phyloP scores from a whole-genome alignment of 2,329 filamentous ascomycete species.

The Trichoderma arundinaceum region DNA sequence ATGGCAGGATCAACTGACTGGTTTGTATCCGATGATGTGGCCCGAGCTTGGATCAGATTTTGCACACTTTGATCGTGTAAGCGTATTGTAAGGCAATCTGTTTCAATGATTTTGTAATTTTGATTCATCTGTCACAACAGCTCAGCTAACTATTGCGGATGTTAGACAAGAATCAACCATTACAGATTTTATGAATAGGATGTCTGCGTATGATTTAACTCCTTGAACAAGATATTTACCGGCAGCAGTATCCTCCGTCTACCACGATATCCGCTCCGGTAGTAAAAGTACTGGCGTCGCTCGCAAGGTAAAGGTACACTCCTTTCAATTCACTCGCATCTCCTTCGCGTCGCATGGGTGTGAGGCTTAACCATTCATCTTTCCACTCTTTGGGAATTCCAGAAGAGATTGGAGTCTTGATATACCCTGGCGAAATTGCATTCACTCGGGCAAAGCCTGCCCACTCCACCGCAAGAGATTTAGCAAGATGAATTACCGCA shows the following conservation, averaged over 20 bases:
- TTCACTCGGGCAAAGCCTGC: constrained; percentile 51
- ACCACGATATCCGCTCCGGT: constrained; percentile 22
- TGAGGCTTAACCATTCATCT: constrained; percentile 44
- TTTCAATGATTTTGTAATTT: too few relatives aligned
- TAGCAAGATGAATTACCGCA: constrained; percentile 47
- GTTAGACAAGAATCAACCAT: too few relatives aligned
- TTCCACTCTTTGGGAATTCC: constrained; percentile 45
- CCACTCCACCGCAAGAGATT: constrained; percentile 52
- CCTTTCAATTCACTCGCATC: constrained; percentile 43
- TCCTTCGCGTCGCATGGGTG: constrained; percentile 40
- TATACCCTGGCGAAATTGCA: constrained; percentile 48
- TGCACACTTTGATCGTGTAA: background rate
- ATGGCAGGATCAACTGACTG: constrained; percentile 1
- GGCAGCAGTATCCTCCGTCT: constrained; percentile 34
- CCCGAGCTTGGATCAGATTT: constrained; percentile 2
- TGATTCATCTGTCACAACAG: too few relatives aligned
- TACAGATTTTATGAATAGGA: too few relatives aligned
- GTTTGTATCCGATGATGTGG: constrained; percentile 11
- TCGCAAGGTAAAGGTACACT: constrained; percentile 41
- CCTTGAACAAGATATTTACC: constrained; percentile 34
- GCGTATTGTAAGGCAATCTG: too few relatives aligned
- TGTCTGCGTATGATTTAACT: too few relatives aligned
- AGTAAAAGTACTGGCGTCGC: constrained; percentile 19
- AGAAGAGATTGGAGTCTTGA: constrained; percentile 46
- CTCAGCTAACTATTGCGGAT: too few relatives aligned